These are phyloP conservation scores for Alternaria alternata DNA, from an alignment of 2,329 filamentous ascomycete genomes.

Conservation along the genomic window DNA sequence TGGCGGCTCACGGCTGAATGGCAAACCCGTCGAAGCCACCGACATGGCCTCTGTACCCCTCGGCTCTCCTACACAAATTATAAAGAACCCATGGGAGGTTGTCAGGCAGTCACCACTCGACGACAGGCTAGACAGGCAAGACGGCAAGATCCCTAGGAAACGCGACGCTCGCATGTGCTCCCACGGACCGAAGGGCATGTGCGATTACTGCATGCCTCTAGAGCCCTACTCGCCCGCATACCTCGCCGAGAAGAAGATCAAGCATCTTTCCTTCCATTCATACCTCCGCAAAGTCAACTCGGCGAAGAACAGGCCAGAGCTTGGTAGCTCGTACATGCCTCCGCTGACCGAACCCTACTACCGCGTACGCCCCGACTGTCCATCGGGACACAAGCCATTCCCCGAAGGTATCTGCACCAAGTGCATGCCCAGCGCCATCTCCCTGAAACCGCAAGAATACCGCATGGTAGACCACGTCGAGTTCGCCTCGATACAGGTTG, in stretches of 20 bases:
- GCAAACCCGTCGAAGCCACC: slow-evolving; percentile 73
- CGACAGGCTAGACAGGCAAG: slow-evolving; percentile 81
- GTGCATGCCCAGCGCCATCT: slow-evolving; percentile 97
- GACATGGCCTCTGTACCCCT: slow-evolving; percentile 71
- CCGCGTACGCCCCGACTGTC: slow-evolving; percentile 86
- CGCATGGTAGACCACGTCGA: slow-evolving; percentile 99
- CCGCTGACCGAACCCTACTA: slow-evolving; percentile 93
- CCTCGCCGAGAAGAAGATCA: slow-evolving; percentile 95
- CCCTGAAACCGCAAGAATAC: slow-evolving; percentile 89
- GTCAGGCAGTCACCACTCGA: slow-evolving; percentile 89
- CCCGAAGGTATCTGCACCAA: slow-evolving; percentile 98
- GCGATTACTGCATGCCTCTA: slow-evolving; percentile 96
- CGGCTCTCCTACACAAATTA: slow-evolving; percentile 65
- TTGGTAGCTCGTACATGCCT: slow-evolving; percentile 93
- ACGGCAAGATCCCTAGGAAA: slow-evolving; percentile 85
- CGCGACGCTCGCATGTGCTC: slow-evolving; percentile 87
- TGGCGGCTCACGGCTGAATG: slow-evolving; percentile 74
- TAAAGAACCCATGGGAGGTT: slow-evolving; percentile 92
- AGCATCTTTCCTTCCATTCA: slow-evolving; percentile 95
- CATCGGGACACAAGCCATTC: slow-evolving; percentile 91
- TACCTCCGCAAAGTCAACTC: slow-evolving; percentile 95
- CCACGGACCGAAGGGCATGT: slow-evolving; percentile 97
- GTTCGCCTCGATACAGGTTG: slow-evolving; percentile 83
- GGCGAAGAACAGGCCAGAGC: slow-evolving; percentile 93
- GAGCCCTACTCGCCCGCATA: slow-evolving; percentile 93